These are phyloP conservation scores for Detonula confervacea DNA, from an alignment of 352 stramenopile species.

Conservation along the genomic window DNA sequence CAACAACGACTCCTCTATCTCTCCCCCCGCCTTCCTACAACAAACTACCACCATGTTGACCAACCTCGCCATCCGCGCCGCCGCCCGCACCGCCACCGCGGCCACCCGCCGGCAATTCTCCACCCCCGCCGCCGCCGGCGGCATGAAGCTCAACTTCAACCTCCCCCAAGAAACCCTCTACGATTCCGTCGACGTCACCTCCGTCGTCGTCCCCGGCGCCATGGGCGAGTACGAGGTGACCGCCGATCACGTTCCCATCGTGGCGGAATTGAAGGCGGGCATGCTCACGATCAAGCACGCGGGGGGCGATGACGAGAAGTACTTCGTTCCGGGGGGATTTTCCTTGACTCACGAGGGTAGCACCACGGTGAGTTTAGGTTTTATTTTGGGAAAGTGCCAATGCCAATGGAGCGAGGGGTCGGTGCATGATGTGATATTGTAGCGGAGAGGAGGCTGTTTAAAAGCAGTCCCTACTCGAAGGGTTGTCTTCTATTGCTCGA, in stretches of 20 bases:
- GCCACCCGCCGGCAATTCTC: conserved; percentile 18
- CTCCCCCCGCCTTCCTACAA: background rate
- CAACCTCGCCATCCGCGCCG: conserved; percentile 23
- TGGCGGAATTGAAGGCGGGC: conserved; percentile 96
- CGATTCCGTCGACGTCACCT: conserved; percentile 84
- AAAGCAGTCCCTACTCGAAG: no score
- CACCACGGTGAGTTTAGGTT: conserved; percentile 85
- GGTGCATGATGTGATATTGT: no score
- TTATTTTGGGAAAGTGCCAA: background rate
- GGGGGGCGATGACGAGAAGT: conserved; percentile 89
- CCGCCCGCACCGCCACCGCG: conserved; percentile 11
- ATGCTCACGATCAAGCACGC: conserved; percentile 89
- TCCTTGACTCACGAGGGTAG: conserved; percentile 95
- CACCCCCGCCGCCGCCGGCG: conserved; percentile 16
- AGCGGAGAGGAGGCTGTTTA: no score
- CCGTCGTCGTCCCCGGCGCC: conserved; percentile 93
- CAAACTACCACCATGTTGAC: conserved; percentile 44
- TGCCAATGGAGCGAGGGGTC: background rate
- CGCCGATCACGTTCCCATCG: conserved; percentile 94
- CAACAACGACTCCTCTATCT: no score
- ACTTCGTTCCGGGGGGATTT: conserved; percentile 97
- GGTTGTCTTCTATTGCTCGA: no score
- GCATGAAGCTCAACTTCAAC: conserved; percentile 69
- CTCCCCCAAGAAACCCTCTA: conserved; percentile 88
- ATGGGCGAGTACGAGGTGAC: conserved; percentile 98